Base-by-base conservation (phyloP, 768 basidiomycete genomes). In the Pleurotus pulmonarius region DNA sequence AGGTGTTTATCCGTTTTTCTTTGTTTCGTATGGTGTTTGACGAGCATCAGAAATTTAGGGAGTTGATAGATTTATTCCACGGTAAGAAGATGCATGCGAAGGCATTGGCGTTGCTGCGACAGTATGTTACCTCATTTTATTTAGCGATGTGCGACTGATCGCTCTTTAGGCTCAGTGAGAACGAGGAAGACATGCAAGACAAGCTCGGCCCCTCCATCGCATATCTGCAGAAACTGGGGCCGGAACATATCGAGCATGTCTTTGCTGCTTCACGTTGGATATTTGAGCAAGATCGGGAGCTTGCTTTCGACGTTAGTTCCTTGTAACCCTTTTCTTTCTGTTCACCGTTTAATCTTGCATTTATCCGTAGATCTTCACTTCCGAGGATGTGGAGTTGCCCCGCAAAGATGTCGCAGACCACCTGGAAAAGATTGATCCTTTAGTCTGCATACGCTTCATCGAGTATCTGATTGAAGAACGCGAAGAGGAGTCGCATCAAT, bases 11-110 rank as follows among this genome's bases (percentile, higher is more conserved):
- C 29, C 29, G 29, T 34, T 34, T 11, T 34, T 34, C 29, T 34
- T 34, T 34, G 29, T 34, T 34, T 34, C 29, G 29, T 34, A 11
- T 34, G 29, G 29, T 34, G 29, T 34, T 11, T 34, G 29, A 34
- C 9, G 29, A 34, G 29, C 29, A 34, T 34, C 55, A 98, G 95
- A 96, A 94, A 87, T 92, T 84, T 66, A 80, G 85, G 0, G 97
- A 98, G 66, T 80, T 99, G 38, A 84, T 92, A 46, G 92, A 92
- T 67, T 71, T 98, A 26, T 99, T 98, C 66, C 84, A 92, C 61
- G 94, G 93, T 37, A 94, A 94, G 77, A 90, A 90, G 73, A 97
- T 96, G 93, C 97, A 99, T 63, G 77, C 77, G 0, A 90, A 95
- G 67, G 94, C 96, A 0, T 70, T 99, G 60, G 74, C 81, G 25